phyloP scores from a whole-genome alignment of 768 basidiomycete species.

The Rhodotorula sphaerocarpa region DNA sequence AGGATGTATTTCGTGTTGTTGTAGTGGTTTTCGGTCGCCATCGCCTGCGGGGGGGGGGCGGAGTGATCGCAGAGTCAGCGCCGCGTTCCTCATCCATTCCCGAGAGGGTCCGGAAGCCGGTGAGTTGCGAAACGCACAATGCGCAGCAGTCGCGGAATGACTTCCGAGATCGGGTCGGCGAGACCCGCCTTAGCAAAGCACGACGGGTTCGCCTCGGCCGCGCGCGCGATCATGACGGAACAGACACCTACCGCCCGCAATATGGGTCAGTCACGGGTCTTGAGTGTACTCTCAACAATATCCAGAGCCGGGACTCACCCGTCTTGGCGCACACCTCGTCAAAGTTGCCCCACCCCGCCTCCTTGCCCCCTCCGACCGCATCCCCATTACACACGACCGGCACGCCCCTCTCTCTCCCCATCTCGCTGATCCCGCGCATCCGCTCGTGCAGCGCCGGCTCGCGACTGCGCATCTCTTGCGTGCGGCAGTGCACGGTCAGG shows the following conservation, averaged over 20 bases:
- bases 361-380: slow-evolving; percentile 54
- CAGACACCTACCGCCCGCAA: slow-evolving; percentile 54
- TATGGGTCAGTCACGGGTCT: neutral
- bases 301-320: slow-evolving; percentile 55
- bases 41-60: slow-evolving; percentile 15
- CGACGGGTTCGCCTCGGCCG: slow-evolving; percentile 83
- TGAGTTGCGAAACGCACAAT: slow-evolving; percentile 48
- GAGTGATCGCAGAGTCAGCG: too few relatives aligned
- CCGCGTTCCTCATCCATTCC: too few relatives aligned
- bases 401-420: slow-evolving; percentile 51
- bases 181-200: slow-evolving; percentile 66
- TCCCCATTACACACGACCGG: slow-evolving; percentile 93
- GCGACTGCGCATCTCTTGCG: slow-evolving; percentile 75
- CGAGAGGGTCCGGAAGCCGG: too few relatives aligned
- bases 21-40: slow-evolving; percentile 33
- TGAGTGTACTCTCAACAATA: too few relatives aligned
- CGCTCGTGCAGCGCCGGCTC: slow-evolving; percentile 72
- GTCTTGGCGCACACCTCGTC: slow-evolving; percentile 53
- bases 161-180: slow-evolving; percentile 57
- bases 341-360: slow-evolving; percentile 65
- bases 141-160: slow-evolving; percentile 66
- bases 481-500: slow-evolving; percentile 90
- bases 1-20: slow-evolving; percentile 38
- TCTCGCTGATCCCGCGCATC: slow-evolving; percentile 64
- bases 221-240: slow-evolving; percentile 93